Base-by-base conservation (phyloP, 192 early-diverging fungal genomes). In the Spizellomyces sp. region DNA sequence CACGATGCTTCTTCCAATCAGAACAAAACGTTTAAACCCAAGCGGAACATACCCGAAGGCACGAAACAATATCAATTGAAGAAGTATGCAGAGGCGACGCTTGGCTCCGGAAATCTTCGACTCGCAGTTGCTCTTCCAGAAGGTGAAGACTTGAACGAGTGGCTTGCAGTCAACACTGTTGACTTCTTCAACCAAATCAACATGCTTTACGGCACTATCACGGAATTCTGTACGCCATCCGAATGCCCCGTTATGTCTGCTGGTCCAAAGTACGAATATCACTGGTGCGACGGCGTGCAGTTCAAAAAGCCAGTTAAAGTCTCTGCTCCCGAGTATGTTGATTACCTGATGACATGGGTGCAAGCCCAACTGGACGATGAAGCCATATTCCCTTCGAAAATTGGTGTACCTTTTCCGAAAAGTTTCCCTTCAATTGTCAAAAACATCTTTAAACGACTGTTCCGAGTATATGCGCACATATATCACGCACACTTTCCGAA, bases 111-210 rank as follows among this genome's bases (percentile, higher is more conserved):
- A 61, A 92, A 92, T 71, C 82, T 97, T 48, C 84, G 88, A 58
- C 74, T 87, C 48, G 91, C 91, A 6, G 92, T 96, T 21, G 73
- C 86, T 45, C 74, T 95, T 17, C 96, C 96, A 41, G 91, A 93
- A 52, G 94, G 94, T 67, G 95, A 96, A 79, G 89, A 92, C 61
- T 54, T 86, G 42, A 87, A 94, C 73, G 96, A 98, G 70, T 98
- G 96, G 96, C 81, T 96, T 5, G 95, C 96, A 9, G 92, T 94
- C 52, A 92, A 96, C 77, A 88, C 91, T 4, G 92, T 94, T 9
- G 96, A 98, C 79, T 98, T 98, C 77, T 96, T 92, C 80, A 95
- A 96, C 84, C 96, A 98, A 79, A 89, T 95, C 64, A 96, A 96
- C 80, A 89, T 97, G 89, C 80, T 98, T 8, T 98, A 93, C 76